Conservation (phyloP, 2,329 filamentous ascomycete species). For the Beauveria pseudobassiana region DNA sequence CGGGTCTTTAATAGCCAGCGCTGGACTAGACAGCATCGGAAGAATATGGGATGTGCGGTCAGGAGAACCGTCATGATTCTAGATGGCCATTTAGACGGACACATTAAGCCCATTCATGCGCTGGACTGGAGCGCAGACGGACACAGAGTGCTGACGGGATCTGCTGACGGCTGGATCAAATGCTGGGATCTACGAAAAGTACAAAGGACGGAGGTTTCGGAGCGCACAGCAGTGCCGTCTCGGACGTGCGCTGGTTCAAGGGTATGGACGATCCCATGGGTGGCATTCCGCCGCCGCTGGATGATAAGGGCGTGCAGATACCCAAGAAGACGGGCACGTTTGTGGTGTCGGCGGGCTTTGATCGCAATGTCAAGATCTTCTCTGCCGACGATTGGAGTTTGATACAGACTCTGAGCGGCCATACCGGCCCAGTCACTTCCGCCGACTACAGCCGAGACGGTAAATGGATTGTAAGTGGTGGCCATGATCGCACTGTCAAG, state of each 20-base stretch:
- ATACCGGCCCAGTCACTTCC: conserved; percentile 86
- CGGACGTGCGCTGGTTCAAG: conserved; percentile 90
- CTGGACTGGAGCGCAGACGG: conserved; percentile 90
- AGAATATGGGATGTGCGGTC: conserved; percentile 92
- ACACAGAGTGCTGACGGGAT: conserved; percentile 85
- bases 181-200: conserved; percentile 97
- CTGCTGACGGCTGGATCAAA: conserved; percentile 91
- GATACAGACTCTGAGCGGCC: conserved; percentile 79
- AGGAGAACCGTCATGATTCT: conserved; percentile 90
- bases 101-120: conserved; percentile 86
- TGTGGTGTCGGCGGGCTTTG: conserved; percentile 84
- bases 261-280: conserved; percentile 68
- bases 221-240: conserved; percentile 85
- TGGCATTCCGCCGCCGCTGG: conserved; percentile 50
- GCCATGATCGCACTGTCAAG: conserved; percentile 92
- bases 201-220: conserved; percentile 72
- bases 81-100: conserved; percentile 72
- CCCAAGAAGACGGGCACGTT: conserved; percentile 89
- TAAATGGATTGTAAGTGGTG: conserved; percentile 88
- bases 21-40: conserved; percentile 90
- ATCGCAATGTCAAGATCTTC: conserved; percentile 92
- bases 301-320: conserved; percentile 56
- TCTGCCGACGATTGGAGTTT: conserved; percentile 94
- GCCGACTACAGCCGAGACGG: conserved; percentile 82
- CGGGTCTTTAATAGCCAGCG: conserved; percentile 82